A percentile compares a stretch with the other conserved stretches of the same genome.
Conservation (phyloP, 2,329 filamentous ascomycete genomes). For the Dactylellina sp. region DNA sequence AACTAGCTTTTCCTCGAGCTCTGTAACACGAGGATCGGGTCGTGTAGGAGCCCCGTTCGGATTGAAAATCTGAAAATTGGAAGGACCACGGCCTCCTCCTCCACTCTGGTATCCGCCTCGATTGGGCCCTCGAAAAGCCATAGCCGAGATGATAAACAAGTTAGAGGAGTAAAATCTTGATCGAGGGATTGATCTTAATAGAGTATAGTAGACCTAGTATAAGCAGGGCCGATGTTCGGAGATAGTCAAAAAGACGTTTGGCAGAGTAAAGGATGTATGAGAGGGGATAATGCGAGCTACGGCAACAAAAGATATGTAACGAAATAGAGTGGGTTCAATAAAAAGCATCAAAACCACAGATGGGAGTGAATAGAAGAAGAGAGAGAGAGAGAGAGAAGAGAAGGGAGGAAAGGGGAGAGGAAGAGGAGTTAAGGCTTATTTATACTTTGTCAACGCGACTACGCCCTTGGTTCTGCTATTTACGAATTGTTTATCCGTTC, state of each 20-base stretch:
- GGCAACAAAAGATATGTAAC: no score
- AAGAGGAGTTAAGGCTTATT: not conserved
- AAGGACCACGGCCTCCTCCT: slow-evolving; percentile 3
- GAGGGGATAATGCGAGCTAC: no score
- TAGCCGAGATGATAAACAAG: no score
- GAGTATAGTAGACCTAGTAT: no score
- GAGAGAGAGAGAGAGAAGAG: slow-evolving; percentile 2
- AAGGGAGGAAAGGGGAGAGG: slow-evolving; percentile 1
- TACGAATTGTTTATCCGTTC: no score
- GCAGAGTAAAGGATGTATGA: no score
- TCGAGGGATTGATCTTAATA: no score
- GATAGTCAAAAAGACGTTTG: no score
- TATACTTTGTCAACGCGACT: slow-evolving; percentile 2
- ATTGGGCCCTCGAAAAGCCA: slow-evolving; percentile 4
- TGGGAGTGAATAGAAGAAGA: not conserved
- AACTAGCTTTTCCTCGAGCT: slow-evolving; percentile 20
- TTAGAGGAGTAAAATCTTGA: no score
- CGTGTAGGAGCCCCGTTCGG: slow-evolving; percentile 4
- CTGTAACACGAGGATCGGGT: slow-evolving; percentile 8
- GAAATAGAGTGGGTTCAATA: not conserved
- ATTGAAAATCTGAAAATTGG: slow-evolving; percentile 16
- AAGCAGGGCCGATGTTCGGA: no score
- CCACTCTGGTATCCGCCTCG: not conserved
- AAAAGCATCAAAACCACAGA: not conserved
- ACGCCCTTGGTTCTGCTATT: no score